phyloP scores from a whole-genome alignment of 176 grass and related monocot genomes.

The Carex cristatella region DNA sequence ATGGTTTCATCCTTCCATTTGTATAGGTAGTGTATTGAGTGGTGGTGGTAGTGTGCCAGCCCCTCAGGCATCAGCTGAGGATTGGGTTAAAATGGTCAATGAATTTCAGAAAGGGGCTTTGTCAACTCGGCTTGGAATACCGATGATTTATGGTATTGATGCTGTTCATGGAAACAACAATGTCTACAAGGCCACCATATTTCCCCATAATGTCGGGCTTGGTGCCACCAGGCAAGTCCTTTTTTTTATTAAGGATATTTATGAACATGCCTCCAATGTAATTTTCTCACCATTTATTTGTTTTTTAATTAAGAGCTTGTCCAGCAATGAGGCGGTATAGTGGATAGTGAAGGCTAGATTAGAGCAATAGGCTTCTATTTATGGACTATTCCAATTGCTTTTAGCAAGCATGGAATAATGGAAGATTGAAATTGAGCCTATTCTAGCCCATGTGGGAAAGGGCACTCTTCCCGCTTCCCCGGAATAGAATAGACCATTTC shows the following conservation, averaged over 20 bases:
- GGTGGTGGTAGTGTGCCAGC: slow-evolving; percentile 91
- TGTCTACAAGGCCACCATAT: slow-evolving; percentile 91
- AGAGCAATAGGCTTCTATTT: neutral
- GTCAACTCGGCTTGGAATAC: slow-evolving; percentile 78
- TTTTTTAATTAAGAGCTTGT: neutral
- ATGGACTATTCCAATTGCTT: neutral
- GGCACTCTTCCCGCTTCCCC: too few relatives aligned
- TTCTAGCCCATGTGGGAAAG: neutral
- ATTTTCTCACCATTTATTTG: neutral
- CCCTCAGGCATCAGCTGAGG: slow-evolving; percentile 62
- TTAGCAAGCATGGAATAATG: neutral
- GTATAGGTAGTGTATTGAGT: slow-evolving; percentile 82
- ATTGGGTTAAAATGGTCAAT: slow-evolving; percentile 94
- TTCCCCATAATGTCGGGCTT: slow-evolving; percentile 93
- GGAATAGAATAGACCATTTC: neutral
- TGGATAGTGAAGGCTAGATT: neutral
- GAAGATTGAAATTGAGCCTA: neutral
- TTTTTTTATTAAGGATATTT: slow-evolving; percentile 6
- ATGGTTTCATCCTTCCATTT: slow-evolving; percentile 13
- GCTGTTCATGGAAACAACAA: slow-evolving; percentile 98
- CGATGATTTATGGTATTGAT: slow-evolving; percentile 98
- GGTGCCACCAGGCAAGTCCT: slow-evolving; percentile 82
- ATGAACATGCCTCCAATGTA: neutral
- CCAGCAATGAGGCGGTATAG: neutral
- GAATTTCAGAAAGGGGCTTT: slow-evolving; percentile 90